Evolutionary conservation across 2,329 filamentous ascomycete species (phyloP), one percentile per base, ranked within the genome.

Genomic region (Neophaeococcomyces mojaviensis): DNA sequence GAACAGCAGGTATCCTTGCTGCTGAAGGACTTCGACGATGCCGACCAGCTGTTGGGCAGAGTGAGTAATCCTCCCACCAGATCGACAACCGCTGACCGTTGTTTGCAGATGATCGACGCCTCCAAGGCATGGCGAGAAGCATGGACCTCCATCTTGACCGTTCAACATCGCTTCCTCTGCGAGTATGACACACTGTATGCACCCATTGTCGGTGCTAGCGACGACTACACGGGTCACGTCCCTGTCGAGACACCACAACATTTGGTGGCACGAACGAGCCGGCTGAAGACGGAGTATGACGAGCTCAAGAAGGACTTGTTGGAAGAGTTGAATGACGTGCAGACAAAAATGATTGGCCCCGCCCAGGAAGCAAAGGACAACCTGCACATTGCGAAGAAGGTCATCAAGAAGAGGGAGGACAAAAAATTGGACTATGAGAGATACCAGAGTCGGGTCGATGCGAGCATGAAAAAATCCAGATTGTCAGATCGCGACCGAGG

Each of bases 361-460:
- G 83, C 82, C 3, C 78, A 77, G 47, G 76, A 83, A 43, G 84
- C 84, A 6, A 83, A 79, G 57, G 78, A 82, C 43, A 77, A 69
- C 44, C 72, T 90, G 49, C 78, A 81, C 53, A 81, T 84, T 2
- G 73, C 92, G 61, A 82, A 84, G 59, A 92, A 88, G 67, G 82
- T 81, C 1, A 86, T 94, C 59, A 92, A 90, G 68, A 88, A 87
- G 64, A 73, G 88, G 38, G 86, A 92, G 60, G 85, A 89, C 58
- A 86, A 81, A 66, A 82, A 87, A 74, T 63, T 89, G 49, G 88
- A 94, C 61, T 92, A 81, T 59, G 88, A 94, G 65, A 79, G 84
- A 55, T 82, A 82, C 55, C 81, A 86, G 62, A 78, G 81, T 55
- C 80, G 81, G 51, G 80, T 82, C 30, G 82, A 85, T 58, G 79